phyloP scores from a whole-genome alignment of 495 filamentous ascomycete genomes.

The Neurospora africana region DNA sequence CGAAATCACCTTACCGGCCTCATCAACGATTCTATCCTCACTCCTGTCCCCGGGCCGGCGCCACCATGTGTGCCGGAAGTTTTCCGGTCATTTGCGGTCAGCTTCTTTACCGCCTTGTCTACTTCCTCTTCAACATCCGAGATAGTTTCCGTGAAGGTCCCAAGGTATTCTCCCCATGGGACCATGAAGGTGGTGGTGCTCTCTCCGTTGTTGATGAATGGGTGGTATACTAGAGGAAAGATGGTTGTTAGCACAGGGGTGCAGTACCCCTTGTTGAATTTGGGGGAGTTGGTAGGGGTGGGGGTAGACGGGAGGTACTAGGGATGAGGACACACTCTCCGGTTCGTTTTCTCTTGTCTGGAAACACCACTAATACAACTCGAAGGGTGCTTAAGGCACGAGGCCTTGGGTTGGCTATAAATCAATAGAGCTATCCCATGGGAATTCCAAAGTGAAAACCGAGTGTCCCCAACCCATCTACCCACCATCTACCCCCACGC shows the following conservation, averaged over 20 bases:
- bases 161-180: neutral
- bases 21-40: neutral
- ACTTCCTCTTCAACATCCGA: neutral
- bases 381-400: too few species aligned
- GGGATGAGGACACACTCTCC: neutral
- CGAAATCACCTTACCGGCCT: neutral
- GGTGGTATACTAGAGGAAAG: neutral
- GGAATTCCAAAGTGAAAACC: too few species aligned
- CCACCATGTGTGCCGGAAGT: neutral
- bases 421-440: too few species aligned
- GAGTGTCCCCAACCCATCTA: neutral
- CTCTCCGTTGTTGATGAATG: neutral
- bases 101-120: neutral
- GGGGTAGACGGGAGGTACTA: neutral
- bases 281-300: neutral
- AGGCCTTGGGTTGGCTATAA: too few species aligned
- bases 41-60: neutral
- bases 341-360: too few species aligned
- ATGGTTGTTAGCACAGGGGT: neutral
- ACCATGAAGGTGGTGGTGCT: neutral
- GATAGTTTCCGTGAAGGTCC: neutral
- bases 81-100: neutral
- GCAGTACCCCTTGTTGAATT: neutral
- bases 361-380: too few species aligned
- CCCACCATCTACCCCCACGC: neutral